Evolutionary conservation across 2,329 filamentous ascomycete genomes (phyloP).

Genomic region (Diaporthe amygdali): DNA sequence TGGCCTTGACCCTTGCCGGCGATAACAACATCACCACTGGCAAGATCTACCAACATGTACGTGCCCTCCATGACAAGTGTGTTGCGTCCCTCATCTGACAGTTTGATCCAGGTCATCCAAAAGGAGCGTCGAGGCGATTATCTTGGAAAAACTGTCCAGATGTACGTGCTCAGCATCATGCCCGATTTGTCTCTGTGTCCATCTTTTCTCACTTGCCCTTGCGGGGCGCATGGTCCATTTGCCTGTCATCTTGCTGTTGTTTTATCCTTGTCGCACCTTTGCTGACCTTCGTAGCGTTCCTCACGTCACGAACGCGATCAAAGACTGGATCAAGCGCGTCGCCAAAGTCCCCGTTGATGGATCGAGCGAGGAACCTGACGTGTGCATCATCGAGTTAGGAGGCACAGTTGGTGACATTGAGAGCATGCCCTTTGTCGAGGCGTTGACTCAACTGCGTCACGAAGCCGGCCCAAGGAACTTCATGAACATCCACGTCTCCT

Average conservation of each 20-base stretch:
- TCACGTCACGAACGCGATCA: slow-evolving; percentile 88
- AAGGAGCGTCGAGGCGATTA: slow-evolving; percentile 74
- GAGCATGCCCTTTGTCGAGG: slow-evolving; percentile 86
- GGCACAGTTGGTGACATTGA: slow-evolving; percentile 74
- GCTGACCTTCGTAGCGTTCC: slow-evolving; percentile 60
- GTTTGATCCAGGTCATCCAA: slow-evolving; percentile 44
- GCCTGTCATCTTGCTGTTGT: background rate
- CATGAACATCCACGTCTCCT: slow-evolving; percentile 86
- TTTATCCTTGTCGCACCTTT: background rate
- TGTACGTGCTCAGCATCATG: slow-evolving; percentile 43
- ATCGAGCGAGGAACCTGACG: slow-evolving; percentile 80
- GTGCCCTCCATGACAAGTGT: slow-evolving; percentile 53
- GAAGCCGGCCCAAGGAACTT: slow-evolving; percentile 80
- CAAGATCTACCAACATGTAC: slow-evolving; percentile 92
- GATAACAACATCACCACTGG: slow-evolving; percentile 98
- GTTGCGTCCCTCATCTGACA: slow-evolving; percentile 6
- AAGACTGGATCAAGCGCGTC: slow-evolving; percentile 90
- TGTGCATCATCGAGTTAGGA: slow-evolving; percentile 77
- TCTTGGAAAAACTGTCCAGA: slow-evolving; percentile 86
- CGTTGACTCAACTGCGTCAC: slow-evolving; percentile 78
- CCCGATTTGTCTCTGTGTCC: background rate
- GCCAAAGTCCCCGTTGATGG: slow-evolving; percentile 87
- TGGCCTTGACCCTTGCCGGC: slow-evolving; percentile 78
- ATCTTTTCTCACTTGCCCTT: background rate
- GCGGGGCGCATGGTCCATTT: background rate